A percentile compares a stretch with the other conserved stretches of the same genome.
Evolutionary conservation across 2,329 filamentous ascomycete genomes (phyloP).

Genomic region (Exserohilum turcica): DNA sequence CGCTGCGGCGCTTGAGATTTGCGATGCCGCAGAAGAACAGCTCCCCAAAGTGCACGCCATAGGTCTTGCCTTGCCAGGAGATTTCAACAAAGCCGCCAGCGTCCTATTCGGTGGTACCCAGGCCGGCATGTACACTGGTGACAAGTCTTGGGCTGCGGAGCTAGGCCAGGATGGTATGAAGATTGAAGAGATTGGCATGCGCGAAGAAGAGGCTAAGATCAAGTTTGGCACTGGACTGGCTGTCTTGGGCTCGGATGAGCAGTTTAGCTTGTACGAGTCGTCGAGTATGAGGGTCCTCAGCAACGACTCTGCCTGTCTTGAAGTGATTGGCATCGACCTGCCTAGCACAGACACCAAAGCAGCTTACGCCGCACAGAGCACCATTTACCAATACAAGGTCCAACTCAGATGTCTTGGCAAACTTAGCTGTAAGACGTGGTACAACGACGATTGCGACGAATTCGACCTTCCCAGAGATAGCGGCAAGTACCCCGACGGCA

Average conservation of each 20-base stretch:
- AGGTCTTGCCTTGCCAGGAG: constrained; percentile 66
- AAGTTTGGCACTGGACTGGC: constrained; percentile 59
- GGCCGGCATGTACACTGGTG: constrained; percentile 49
- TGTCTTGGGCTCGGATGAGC: constrained; percentile 51
- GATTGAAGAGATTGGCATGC: constrained; percentile 47
- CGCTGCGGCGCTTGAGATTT: constrained; percentile 67
- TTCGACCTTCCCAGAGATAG: constrained; percentile 47
- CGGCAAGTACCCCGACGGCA: constrained; percentile 31
- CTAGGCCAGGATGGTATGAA: constrained; percentile 23
- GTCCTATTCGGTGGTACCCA: constrained; percentile 67
- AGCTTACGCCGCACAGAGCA: constrained; percentile 53
- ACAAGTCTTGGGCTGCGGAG: constrained; percentile 50
- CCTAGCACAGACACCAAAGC: constrained; percentile 49
- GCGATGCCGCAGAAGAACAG: constrained; percentile 69
- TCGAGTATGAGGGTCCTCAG: constrained; percentile 25
- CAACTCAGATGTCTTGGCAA: constrained; percentile 58
- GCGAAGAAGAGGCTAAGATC: constrained; percentile 53
- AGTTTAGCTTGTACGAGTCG: constrained; percentile 45
- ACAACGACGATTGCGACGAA: constrained; percentile 48
- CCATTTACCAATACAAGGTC: constrained; percentile 43
- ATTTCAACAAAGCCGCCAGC: constrained; percentile 79
- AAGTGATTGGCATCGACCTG: constrained; percentile 57
- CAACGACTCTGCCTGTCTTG: constrained; percentile 39
- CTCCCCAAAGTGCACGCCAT: constrained; percentile 64
- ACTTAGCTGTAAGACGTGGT: constrained; percentile 58